Percentiles rank a stretch among this genome's conserved stretches.
Conservation (phyloP, 225 moss, liverwort and hornwort species). For the Polytrichum commune region DNA sequence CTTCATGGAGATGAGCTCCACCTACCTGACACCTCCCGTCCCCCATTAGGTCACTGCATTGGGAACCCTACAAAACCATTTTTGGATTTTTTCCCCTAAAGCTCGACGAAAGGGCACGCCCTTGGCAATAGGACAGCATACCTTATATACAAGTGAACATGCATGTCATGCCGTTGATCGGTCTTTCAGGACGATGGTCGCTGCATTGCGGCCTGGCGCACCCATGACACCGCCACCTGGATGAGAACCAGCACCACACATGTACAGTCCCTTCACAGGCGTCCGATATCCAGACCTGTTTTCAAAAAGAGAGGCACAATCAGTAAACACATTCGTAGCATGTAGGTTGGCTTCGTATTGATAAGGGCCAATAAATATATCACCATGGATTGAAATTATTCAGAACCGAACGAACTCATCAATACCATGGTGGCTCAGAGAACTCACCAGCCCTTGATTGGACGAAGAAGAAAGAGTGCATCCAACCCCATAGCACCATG, state of each 20-base stretch:
- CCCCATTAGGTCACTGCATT: too few relatives aligned
- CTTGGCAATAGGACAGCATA: too few relatives aligned
- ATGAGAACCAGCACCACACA: conserved; percentile 83
- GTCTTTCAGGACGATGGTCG: conserved; percentile 59
- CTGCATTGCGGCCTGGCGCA: conserved; percentile 79
- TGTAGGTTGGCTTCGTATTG: too few relatives aligned
- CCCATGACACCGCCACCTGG: conserved; percentile 91
- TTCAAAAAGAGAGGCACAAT: not conserved
- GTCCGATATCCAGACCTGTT: conserved; percentile 75
- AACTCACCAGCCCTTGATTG: conserved; percentile 80
- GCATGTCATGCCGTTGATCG: not conserved
- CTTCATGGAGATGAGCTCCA: too few relatives aligned
- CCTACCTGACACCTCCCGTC: too few relatives aligned
- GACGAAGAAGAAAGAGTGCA: conserved; percentile 79
- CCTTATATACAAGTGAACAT: not conserved
- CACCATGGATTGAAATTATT: too few relatives aligned
- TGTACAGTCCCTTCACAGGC: conserved; percentile 66
- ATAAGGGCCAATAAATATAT: too few relatives aligned
- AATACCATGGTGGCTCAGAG: too few relatives aligned
- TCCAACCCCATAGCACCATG: conserved; percentile 91
- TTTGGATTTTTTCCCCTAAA: too few relatives aligned
- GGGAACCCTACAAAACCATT: too few relatives aligned
- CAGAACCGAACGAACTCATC: too few relatives aligned
- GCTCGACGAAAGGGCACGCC: too few relatives aligned
- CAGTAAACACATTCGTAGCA: not conserved